Evolutionary conservation across 108 stramenopile genomes (phyloP).

Genomic region (Pelagomonas calceolata): DNA sequence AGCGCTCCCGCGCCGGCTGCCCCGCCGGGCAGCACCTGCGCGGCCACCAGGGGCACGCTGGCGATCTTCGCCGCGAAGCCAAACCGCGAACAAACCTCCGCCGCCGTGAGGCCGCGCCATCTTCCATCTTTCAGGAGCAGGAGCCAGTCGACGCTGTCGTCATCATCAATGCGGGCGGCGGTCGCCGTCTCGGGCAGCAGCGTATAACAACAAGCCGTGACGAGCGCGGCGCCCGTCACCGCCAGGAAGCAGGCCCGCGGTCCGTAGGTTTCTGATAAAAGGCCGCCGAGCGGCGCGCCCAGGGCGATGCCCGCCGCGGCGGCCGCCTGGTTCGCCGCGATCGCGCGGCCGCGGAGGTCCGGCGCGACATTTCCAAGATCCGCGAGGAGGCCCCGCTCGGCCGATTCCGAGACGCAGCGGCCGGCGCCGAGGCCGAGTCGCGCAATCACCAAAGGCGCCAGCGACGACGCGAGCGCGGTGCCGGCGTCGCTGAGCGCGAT

Average conservation of each 20-base stretch:
- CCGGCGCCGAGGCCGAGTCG: conserved; percentile 29
- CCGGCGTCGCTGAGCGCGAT: conserved; percentile 51
- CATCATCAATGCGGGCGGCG: neutral
- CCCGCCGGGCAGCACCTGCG: conserved; percentile 38
- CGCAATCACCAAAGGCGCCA: conserved; percentile 39
- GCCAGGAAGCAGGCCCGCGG: conserved; percentile 50
- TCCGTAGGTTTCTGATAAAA: conserved; percentile 50
- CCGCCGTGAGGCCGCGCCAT: conserved; percentile 50
- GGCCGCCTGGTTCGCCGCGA: conserved; percentile 53
- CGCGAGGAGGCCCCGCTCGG: conserved; percentile 57
- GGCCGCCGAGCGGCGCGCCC: conserved; percentile 55
- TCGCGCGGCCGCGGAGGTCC: conserved; percentile 41
- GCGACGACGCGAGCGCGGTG: conserved; percentile 36
- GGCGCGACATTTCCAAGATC: conserved; percentile 48
- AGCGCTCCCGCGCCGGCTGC: conserved; percentile 51
- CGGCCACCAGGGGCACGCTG: conserved; percentile 50
- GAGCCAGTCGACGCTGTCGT: conserved; percentile 33
- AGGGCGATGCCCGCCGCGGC: conserved; percentile 58
- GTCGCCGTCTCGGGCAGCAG: conserved; percentile 53
- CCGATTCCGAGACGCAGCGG: conserved; percentile 38
- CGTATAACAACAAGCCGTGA: conserved; percentile 38
- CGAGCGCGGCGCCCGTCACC: conserved; percentile 52
- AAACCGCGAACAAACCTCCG: conserved; percentile 50
- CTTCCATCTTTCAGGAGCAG: conserved; percentile 32
- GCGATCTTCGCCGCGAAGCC: conserved; percentile 66